Base-by-base conservation (phyloP, 208 protist genomes). In the Phytomonas francai region DNA sequence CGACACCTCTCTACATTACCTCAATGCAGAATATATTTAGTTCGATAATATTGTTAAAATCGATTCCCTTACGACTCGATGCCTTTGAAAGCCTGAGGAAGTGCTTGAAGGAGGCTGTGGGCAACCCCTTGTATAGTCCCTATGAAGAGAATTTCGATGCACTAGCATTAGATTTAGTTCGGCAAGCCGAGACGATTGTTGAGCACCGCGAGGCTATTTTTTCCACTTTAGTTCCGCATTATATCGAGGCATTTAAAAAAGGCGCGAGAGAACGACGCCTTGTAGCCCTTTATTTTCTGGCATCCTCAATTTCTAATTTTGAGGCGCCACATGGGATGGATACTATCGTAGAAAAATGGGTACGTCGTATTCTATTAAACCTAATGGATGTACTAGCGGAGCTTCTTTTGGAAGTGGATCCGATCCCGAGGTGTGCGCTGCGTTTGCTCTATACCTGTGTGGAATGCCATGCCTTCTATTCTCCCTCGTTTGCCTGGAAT, bases 351-450 rank as follows among this genome's bases (percentile, higher is more conserved):
- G 69, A 39, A 49, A 64, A 65, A 19, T 68, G 78, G 32, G 71
- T 73, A 34, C 56, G 57, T 49, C 63, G 62, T 25, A 74, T 81
- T 25, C 64, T 81, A 68, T 80, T 70, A 39, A 85, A 68, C 8
- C 54, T 88, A 14, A 36, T 71, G 27, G 59, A 77, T 42, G 73
- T 65, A 42, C 74, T 97, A 4, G 63, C 79, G 1, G 70, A 57
- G 34, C 76, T 97, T 29, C 72, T 97, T 59, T 72, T 68, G 6
- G 87, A 93, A 58, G 79, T 70, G 33, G 83, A 87, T 34, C 92
- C 92, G 9, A 89, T 95, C 16, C 94, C 94, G 1, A 80, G 87
- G 28, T 88, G 91, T 68, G 84, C 86, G 14, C 72, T 97, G 57
- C 88, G 91, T n/a, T 73, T 97, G 8, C 71, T 97, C 8, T 68